Base-by-base conservation (phyloP, 352 stramenopile genomes). In the Phytophthora pistaciae region DNA sequence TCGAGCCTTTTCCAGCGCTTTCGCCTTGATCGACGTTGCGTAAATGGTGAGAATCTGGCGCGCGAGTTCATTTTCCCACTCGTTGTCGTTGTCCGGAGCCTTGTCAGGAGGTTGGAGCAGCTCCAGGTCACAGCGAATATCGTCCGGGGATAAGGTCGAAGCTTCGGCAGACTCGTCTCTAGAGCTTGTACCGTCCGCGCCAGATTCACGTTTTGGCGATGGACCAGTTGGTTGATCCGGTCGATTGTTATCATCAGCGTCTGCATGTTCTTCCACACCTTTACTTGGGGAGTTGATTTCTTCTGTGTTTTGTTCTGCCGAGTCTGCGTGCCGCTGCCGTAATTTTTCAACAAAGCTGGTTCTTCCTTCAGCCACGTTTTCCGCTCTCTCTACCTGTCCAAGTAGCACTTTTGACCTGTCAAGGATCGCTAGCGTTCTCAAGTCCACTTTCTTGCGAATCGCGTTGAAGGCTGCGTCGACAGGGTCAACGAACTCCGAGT, bases 1-100 rank as follows among this genome's bases (percentile, higher is more conserved):
- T 18, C 42, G 48, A 20, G 50, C 21, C 40, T 72, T 67, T 42
- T 72, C 66, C 16, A 75, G 52, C 14, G 74, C 79, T 68, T 94
- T 93, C 0, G 83, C 74, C 49, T 91, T 88, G 44, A 94, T 73
- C 0, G 85, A 93, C 11, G 90, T 91, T 13, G 85, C 79, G 60
- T 97, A 98, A 40, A 98, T 88, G 3, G 82, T 94, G 31, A 98
- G 68, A 56, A 97, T 98, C 59, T 97, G 91, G 5, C 90, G 87
- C 3, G 92, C 92, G 20, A 98, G 77, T 62, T 97, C 89, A 59
- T 98, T 97, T 66, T 98, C 92, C 92, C 92, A 97, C 60, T 91
- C 83, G n/a, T 85, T 75, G 27, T 92, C 84, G 20, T 91, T 91
- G 36, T 87, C 78, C 38, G 83, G 84, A 21, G 73, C 63, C 66